Conservation (phyloP, 2,329 filamentous ascomycete genomes). For the Calcarisporium arbuscula region DNA sequence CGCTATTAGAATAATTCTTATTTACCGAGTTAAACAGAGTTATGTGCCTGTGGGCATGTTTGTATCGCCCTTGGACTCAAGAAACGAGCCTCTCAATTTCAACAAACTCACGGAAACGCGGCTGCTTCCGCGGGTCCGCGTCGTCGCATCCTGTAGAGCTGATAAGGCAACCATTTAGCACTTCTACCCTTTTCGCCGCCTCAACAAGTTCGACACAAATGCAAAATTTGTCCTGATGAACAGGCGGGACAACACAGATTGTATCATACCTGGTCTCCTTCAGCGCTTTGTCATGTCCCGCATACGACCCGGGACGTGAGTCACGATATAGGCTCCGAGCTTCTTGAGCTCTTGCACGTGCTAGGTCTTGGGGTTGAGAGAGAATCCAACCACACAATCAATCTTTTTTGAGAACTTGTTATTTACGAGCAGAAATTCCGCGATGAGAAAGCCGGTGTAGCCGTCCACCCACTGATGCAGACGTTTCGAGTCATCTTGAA, state of each 20-base stretch:
- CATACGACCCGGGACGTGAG: constrained; percentile 34
- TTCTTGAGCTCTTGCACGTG: constrained; percentile 32
- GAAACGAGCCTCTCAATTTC: constrained; percentile 38
- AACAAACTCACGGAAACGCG: constrained; percentile 43
- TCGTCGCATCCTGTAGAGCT: constrained; percentile 44
- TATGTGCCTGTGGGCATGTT: constrained; percentile 31
- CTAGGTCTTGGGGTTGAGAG: constrained; percentile 30
- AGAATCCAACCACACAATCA: constrained; percentile 32
- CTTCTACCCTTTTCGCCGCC: constrained; percentile 36
- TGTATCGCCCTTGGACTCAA: constrained; percentile 37
- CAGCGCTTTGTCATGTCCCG: constrained; percentile 30
- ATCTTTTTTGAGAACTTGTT: constrained; percentile 34
- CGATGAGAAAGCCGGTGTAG: constrained; percentile 44
- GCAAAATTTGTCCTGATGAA: constrained; percentile 38
- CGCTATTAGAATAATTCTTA: not conserved
- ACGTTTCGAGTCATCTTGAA: constrained; percentile 39
- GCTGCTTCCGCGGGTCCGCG: constrained; percentile 41
- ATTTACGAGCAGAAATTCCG: constrained; percentile 40
- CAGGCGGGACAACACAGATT: constrained; percentile 42
- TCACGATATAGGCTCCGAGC: constrained; percentile 35
- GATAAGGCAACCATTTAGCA: constrained; percentile 40
- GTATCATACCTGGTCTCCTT: constrained; percentile 38
- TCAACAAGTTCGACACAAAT: constrained; percentile 37
- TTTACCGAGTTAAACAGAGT: constrained; percentile 38
- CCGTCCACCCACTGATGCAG: constrained; percentile 41